Percentiles rank a stretch among this genome's conserved stretches.
phyloP scores from a whole-genome alignment of 2,329 filamentous ascomycete species.

The Diaporthe capsici region DNA sequence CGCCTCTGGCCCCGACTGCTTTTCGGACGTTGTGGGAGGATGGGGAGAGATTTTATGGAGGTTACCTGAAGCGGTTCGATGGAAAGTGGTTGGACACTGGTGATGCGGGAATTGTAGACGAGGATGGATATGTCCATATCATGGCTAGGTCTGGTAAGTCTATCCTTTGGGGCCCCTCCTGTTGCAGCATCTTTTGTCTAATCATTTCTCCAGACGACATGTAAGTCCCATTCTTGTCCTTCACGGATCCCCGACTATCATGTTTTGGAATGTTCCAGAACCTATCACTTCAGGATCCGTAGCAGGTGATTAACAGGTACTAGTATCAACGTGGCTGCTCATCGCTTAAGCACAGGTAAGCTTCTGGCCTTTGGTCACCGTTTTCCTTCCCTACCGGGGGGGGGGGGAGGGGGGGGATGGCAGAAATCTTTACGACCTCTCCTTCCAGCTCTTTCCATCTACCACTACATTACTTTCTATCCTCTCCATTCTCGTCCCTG shows the following conservation, averaged over 20 bases:
- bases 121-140: slow-evolving; percentile 76
- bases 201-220: slow-evolving; percentile 76
- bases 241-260: too few relatives aligned
- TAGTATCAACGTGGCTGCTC: slow-evolving; percentile 90
- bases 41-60: slow-evolving; percentile 85
- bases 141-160: slow-evolving; percentile 65
- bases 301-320: too few relatives aligned
- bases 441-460: background rate
- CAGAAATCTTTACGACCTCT: background rate
- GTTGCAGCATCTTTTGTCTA: slow-evolving; percentile 65
- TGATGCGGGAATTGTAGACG: slow-evolving; percentile 88
- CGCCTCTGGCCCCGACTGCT: slow-evolving; percentile 87
- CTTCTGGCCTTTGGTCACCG: slow-evolving; percentile 11
- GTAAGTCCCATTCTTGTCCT: too few relatives aligned
- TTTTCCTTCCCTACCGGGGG: background rate
- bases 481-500: background rate
- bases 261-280: too few relatives aligned
- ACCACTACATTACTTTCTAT: too few relatives aligned
- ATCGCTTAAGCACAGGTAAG: slow-evolving; percentile 88
- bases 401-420: too few relatives aligned
- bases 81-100: slow-evolving; percentile 92
- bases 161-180: background rate
- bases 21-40: slow-evolving; percentile 91
- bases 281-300: too few relatives aligned
- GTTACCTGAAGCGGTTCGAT: slow-evolving; percentile 86